Evolutionary conservation across 805 yeast genomes (phyloP).

Genomic region (Pichia paraexigua): DNA sequence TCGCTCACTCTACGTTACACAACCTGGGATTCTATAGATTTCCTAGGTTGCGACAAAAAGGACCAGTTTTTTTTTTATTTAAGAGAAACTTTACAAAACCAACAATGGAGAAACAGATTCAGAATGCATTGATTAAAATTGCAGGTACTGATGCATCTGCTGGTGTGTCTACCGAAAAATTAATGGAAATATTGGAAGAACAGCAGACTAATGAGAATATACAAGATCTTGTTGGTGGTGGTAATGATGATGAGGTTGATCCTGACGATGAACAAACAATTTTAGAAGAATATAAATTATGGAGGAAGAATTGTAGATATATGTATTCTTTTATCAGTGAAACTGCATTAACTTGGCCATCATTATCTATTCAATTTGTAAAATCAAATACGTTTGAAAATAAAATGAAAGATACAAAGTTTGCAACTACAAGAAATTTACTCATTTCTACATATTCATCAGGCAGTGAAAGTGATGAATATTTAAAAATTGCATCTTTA

Average conservation of each 20-base stretch:
- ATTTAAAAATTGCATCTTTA: conserved; percentile 56
- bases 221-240: not conserved
- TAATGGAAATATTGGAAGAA: not conserved
- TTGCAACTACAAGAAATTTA: conserved; percentile 36
- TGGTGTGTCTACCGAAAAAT: not conserved
- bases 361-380: conserved; percentile 71
- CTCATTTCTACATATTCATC: conserved; percentile 69
- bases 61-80: too few species aligned
- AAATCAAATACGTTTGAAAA: conserved; percentile 34
- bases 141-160: not conserved
- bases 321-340: conserved; percentile 82
- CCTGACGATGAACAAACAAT: conserved; percentile 27
- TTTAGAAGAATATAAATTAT: conserved; percentile 62
- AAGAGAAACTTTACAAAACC: not conserved
- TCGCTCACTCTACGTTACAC: too few species aligned
- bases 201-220: not conserved
- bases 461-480: conserved; percentile 52
- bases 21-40: too few species aligned
- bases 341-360: conserved; percentile 77
- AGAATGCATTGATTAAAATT: not conserved
- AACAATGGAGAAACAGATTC: not conserved
- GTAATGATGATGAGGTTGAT: not conserved
- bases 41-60: too few species aligned
- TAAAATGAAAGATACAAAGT: conserved; percentile 22
- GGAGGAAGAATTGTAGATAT: conserved; percentile 74